A percentile compares a stretch with the other conserved stretches of the same genome.
Conservation (phyloP, 345 rosid genomes). For the Eucalyptus paniculata region DNA sequence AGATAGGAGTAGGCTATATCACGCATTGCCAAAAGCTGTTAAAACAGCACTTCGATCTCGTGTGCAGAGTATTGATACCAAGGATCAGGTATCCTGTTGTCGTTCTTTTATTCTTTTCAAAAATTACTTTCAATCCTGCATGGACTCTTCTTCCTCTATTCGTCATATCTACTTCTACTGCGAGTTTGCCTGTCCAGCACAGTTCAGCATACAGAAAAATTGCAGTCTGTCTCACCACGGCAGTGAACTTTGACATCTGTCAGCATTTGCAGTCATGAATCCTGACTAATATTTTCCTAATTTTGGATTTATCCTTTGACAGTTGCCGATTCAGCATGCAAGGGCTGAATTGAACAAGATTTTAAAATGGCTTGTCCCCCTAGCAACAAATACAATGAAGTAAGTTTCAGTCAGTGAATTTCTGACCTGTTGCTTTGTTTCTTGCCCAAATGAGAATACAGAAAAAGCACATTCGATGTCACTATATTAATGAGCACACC, state of each 20-base stretch:
- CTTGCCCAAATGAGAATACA: background rate
- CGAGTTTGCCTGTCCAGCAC: background rate
- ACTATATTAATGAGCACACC: background rate
- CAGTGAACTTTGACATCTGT: background rate
- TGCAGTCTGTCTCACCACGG: background rate
- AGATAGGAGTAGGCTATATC: constrained; percentile 49
- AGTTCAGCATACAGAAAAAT: background rate
- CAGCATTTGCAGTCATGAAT: background rate
- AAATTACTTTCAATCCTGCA: background rate
- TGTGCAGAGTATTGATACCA: constrained; percentile 24
- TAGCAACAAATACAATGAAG: constrained; percentile 81
- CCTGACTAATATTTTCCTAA: background rate
- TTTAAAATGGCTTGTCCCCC: constrained; percentile 72
- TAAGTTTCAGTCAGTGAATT: constrained; percentile 9
- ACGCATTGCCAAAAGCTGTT: constrained; percentile 46
- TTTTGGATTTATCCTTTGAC: constrained; percentile 6
- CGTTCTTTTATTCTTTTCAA: background rate
- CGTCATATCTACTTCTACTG: background rate
- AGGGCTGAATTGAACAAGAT: constrained; percentile 85
- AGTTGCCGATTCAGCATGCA: constrained; percentile 48
- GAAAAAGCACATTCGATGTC: background rate
- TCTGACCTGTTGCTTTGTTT: background rate
- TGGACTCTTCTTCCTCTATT: background rate
- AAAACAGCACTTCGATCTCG: constrained; percentile 53
- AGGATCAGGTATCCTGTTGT: constrained; percentile 37